Conservation (phyloP, 495 filamentous ascomycete genomes). For the Mytilinidion resinicola region DNA sequence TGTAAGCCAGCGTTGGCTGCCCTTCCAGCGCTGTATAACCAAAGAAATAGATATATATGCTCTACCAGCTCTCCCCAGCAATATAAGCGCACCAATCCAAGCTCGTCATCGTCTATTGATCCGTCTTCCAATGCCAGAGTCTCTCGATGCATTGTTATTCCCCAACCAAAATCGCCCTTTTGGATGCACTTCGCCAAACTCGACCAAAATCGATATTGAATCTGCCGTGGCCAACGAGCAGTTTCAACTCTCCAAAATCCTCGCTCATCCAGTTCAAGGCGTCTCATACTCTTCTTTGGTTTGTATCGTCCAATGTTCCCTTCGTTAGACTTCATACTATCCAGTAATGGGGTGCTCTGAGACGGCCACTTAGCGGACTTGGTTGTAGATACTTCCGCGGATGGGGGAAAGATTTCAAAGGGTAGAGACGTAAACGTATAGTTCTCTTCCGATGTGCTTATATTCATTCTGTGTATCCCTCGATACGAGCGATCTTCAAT, state of each 20-base stretch:
- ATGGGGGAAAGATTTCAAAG: slow-evolving; percentile 11
- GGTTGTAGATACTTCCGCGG: slow-evolving; percentile 3
- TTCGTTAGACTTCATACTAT: background rate
- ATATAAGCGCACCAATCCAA: slow-evolving; percentile 19
- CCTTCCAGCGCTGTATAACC: slow-evolving; percentile 12
- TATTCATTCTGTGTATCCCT: too few species aligned
- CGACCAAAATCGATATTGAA: slow-evolving; percentile 19
- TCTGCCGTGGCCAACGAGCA: slow-evolving; percentile 6
- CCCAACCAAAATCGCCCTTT: slow-evolving; percentile 20
- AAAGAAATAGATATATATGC: slow-evolving; percentile 17
- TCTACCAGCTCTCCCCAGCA: slow-evolving; percentile 25
- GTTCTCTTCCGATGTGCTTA: background rate
- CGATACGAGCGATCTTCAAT: too few species aligned
- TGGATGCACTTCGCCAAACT: slow-evolving; percentile 9
- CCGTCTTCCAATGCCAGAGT: background rate
- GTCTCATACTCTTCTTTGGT: background rate
- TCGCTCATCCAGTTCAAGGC: slow-evolving; percentile 15
- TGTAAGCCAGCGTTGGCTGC: background rate
- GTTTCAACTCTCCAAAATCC: slow-evolving; percentile 20
- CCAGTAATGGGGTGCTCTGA: slow-evolving; percentile 17
- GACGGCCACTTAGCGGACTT: slow-evolving; percentile 10
- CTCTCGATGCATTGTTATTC: slow-evolving; percentile 12
- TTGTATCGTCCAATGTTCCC: slow-evolving; percentile 17
- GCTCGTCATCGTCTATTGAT: background rate
- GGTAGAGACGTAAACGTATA: background rate